Conservation (phyloP, 2,329 filamentous ascomycete genomes). For the Aureobasidium sp. region DNA sequence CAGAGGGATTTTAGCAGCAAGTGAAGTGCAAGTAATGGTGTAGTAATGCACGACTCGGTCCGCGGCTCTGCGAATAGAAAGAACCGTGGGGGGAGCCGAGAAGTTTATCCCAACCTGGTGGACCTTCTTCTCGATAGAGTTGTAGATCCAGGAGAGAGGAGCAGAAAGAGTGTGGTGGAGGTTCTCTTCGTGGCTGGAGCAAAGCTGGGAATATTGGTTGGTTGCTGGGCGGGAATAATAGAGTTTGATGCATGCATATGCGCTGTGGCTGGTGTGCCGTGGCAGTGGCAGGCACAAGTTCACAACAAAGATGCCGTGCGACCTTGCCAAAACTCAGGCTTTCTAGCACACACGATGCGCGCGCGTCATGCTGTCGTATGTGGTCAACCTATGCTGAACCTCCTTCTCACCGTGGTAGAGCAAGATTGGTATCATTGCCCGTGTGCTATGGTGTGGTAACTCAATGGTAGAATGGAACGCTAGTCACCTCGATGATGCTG, state of each 20-base stretch:
- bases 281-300: neutral
- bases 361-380: neutral
- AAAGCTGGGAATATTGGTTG: neutral
- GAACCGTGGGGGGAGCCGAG: slow-evolving; percentile 7
- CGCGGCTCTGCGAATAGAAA: slow-evolving; percentile 5
- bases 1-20: neutral
- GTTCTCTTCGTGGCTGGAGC: neutral
- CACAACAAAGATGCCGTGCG: neutral
- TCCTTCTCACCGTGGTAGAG: neutral
- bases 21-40: neutral
- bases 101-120: neutral
- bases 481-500: neutral
- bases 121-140: neutral
- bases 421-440: neutral
- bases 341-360: neutral
- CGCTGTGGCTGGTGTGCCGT: neutral
- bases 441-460: neutral
- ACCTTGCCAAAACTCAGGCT: neutral
- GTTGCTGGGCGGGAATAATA: slow-evolving; percentile 5
- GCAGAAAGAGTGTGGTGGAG: neutral
- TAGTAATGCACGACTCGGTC: neutral
- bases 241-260: slow-evolving; percentile 9
- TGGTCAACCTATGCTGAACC: neutral
- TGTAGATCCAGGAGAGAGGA: neutral
- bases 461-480: neutral